Evolutionary conservation across 139 green algal species (phyloP).

Genomic region (Chlamydomonas urium): DNA sequence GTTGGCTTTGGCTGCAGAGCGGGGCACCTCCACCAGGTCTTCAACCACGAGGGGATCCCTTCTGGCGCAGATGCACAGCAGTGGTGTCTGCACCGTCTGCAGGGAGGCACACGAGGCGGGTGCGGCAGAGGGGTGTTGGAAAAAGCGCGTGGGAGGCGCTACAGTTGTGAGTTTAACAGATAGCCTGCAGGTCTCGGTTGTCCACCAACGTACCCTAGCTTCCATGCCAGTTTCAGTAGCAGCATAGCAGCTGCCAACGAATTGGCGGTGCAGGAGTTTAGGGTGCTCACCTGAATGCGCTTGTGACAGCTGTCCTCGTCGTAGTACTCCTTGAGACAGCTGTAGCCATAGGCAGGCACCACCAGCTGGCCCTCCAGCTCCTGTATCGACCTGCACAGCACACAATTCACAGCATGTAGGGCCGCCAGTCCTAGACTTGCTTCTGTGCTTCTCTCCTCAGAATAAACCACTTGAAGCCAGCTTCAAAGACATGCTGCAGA

Average conservation of each 20-base stretch:
- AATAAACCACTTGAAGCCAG: no score
- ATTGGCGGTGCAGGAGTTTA: neutral
- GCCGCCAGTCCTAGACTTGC: no score
- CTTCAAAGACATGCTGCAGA: no score
- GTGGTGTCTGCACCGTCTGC: neutral
- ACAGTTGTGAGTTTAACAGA: neutral
- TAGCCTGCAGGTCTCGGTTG: neutral
- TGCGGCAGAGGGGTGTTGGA: no score
- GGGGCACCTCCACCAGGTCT: neutral
- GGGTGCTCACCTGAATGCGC: neutral
- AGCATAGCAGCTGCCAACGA: neutral
- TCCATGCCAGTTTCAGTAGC: neutral
- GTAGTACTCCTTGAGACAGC: neutral
- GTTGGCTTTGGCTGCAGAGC: slow-evolving; percentile 1
- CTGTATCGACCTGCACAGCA: neutral
- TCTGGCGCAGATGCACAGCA: neutral
- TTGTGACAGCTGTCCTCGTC: neutral
- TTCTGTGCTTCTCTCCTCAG: no score
- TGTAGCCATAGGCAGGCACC: slow-evolving; percentile 7
- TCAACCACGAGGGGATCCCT: slow-evolving; percentile 9
- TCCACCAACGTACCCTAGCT: neutral
- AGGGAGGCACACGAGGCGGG: neutral
- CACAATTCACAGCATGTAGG: no score
- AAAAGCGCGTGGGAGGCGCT: no score
- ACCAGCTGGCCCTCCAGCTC: neutral